Percentiles rank a stretch among this genome's conserved stretches.
Conservation (phyloP, 1,139 yeast genomes). For the Casaregolazyma lundiana region DNA sequence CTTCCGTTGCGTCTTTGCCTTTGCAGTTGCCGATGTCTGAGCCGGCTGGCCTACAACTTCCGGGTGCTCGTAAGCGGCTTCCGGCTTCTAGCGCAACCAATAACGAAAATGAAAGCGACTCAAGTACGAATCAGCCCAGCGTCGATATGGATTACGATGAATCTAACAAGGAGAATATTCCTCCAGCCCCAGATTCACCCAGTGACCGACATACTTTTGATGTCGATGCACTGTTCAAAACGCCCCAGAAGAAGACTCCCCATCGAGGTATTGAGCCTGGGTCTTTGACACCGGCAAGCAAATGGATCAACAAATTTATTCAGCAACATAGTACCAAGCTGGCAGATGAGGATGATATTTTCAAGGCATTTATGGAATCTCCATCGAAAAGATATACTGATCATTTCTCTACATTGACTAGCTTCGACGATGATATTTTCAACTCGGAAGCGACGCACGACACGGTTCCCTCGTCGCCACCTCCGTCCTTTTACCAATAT, state of each 20-base stretch:
- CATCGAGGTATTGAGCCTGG: constrained; percentile 15
- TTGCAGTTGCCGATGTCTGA: constrained; percentile 11
- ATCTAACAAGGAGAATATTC: constrained; percentile 24
- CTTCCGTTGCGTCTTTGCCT: background rate
- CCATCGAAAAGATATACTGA: constrained; percentile 18
- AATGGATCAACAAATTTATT: constrained; percentile 28
- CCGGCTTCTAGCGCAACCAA: constrained; percentile 5
- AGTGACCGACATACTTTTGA: constrained; percentile 12
- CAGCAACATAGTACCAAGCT: constrained; percentile 17
- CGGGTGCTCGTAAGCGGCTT: background rate
- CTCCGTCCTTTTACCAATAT: constrained; percentile 20
- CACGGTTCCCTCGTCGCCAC: constrained; percentile 22
- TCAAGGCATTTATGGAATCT: constrained; percentile 30
- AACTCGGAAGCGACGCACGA: constrained; percentile 16
- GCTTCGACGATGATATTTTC: constrained; percentile 10
- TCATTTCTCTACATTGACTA: constrained; percentile 9
- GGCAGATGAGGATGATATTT: constrained; percentile 24
- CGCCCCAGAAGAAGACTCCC: constrained; percentile 21
- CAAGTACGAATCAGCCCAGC: background rate
- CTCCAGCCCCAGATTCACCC: constrained; percentile 15
- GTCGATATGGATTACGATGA: constrained; percentile 9
- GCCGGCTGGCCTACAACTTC: constrained; percentile 2
- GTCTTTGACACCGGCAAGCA: constrained; percentile 20
- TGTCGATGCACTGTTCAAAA: constrained; percentile 20
- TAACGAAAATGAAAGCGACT: background rate